phyloP scores from a whole-genome alignment of 306 rosid species.

The Comarum palustre region DNA sequence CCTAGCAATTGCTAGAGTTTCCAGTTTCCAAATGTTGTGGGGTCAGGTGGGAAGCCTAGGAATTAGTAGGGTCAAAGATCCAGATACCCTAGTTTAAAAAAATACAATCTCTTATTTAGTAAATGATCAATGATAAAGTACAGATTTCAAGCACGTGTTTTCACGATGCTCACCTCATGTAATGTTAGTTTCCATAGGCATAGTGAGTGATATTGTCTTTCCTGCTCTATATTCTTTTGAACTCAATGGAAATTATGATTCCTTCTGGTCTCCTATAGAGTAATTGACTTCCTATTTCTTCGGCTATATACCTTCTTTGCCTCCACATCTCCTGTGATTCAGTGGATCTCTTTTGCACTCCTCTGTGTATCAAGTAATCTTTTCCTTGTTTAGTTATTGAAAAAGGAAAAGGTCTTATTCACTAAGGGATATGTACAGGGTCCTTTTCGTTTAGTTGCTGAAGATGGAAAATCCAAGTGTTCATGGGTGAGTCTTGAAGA shows the following conservation, averaged over 20 bases:
- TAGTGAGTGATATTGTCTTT: neutral
- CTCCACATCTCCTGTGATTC: neutral
- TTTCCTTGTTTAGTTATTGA: neutral
- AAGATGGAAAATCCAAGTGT: conserved; percentile 96
- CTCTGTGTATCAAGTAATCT: neutral
- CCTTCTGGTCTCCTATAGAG: neutral
- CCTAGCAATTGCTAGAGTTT: too few species aligned
- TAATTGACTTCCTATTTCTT: neutral
- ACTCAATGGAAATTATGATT: neutral
- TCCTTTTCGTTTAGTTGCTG: conserved; percentile 92
- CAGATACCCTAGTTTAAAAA: too few species aligned
- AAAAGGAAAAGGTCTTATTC: conserved; percentile 9
- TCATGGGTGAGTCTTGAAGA: conserved; percentile 98
- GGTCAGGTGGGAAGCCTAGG: too few species aligned
- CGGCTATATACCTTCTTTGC: neutral
- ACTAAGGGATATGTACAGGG: conserved; percentile 50
- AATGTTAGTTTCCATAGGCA: neutral
- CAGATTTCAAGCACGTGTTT: neutral
- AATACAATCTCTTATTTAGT: neutral
- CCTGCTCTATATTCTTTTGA: neutral
- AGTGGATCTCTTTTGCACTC: neutral
- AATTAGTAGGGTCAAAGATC: too few species aligned
- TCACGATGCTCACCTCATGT: neutral
- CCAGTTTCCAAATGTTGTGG: too few species aligned
- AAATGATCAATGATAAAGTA: neutral